phyloP scores from a whole-genome alignment of 2,329 filamentous ascomycete genomes.

The Xylariales sp. region DNA sequence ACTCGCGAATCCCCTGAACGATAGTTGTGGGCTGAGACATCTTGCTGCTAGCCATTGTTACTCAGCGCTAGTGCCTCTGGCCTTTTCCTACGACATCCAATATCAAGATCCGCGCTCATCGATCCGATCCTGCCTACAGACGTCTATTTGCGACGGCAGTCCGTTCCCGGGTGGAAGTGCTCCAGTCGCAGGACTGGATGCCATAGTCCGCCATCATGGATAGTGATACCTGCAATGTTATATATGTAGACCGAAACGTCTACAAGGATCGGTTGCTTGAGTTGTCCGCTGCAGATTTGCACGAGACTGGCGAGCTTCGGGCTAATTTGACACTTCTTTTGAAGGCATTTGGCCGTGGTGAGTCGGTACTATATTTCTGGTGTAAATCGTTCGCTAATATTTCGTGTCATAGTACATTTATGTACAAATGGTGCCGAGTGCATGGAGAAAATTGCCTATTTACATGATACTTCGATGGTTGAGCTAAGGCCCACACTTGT shows the following conservation, averaged over 20 bases:
- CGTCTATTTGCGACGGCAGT: slow-evolving; percentile 42
- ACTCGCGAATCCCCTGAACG: slow-evolving; percentile 33
- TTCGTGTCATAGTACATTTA: slow-evolving; percentile 59
- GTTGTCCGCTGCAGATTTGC: slow-evolving; percentile 46
- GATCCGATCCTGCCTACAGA: slow-evolving; percentile 1
- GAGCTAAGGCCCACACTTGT: slow-evolving; percentile 68
- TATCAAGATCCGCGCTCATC: slow-evolving; percentile 5
- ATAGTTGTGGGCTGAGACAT: slow-evolving; percentile 41
- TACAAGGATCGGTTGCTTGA: slow-evolving; percentile 59
- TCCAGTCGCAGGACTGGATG: slow-evolving; percentile 72
- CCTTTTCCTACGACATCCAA: slow-evolving; percentile 16
- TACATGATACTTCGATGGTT: slow-evolving; percentile 64
- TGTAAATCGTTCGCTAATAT: slow-evolving; percentile 25
- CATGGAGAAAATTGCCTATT: slow-evolving; percentile 63
- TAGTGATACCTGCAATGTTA: slow-evolving; percentile 66
- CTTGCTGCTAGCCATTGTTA: slow-evolving; percentile 34
- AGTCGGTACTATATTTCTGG: slow-evolving; percentile 39
- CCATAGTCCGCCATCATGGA: slow-evolving; percentile 68
- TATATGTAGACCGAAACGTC: slow-evolving; percentile 69
- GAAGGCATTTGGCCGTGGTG: slow-evolving; percentile 67
- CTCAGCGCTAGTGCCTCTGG: slow-evolving; percentile 36
- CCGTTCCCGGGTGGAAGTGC: slow-evolving; percentile 60
- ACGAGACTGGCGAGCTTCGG: slow-evolving; percentile 53
- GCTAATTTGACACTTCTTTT: slow-evolving; percentile 62
- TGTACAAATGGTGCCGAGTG: slow-evolving; percentile 66